A percentile compares a stretch with the other conserved stretches of the same genome.
Conservation (phyloP, 495 filamentous ascomycete species). For the Penicillium longicatenatum region DNA sequence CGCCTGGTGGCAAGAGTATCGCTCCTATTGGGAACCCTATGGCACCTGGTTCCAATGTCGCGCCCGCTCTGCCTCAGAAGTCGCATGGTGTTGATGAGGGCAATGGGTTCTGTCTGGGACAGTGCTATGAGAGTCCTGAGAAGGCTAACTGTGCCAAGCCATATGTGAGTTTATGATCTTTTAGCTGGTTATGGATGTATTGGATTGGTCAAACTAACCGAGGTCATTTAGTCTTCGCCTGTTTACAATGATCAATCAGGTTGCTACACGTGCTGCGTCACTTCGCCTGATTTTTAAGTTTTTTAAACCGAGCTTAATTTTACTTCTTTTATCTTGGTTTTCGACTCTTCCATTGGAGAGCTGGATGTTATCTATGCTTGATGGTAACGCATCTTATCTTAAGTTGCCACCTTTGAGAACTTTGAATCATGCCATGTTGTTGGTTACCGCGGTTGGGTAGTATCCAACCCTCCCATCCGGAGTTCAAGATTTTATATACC, state of each 20-base stretch:
- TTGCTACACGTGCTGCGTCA: conserved; percentile 28
- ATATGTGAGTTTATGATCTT: conserved; percentile 22
- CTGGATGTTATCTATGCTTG: background rate
- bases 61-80: conserved; percentile 12
- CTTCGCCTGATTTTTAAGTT: conserved; percentile 24
- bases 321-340: background rate
- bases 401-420: background rate
- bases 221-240: conserved; percentile 15
- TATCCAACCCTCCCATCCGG: background rate
- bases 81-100: conserved; percentile 26
- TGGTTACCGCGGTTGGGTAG: background rate
- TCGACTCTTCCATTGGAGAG: background rate
- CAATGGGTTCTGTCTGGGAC: conserved; percentile 31
- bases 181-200: background rate
- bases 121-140: conserved; percentile 17
- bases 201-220: background rate
- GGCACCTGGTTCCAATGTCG: conserved; percentile 17
- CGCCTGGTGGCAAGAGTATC: conserved; percentile 2
- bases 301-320: background rate
- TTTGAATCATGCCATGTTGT: background rate
- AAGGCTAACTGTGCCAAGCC: conserved; percentile 19
- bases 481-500: background rate
- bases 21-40: conserved; percentile 19
- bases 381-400: background rate
- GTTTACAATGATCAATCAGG: conserved; percentile 13